Evolutionary conservation across 1,139 yeast genomes (phyloP), one percentile per base, ranked within the genome.

Genomic region (Kodamaea arcana): DNA sequence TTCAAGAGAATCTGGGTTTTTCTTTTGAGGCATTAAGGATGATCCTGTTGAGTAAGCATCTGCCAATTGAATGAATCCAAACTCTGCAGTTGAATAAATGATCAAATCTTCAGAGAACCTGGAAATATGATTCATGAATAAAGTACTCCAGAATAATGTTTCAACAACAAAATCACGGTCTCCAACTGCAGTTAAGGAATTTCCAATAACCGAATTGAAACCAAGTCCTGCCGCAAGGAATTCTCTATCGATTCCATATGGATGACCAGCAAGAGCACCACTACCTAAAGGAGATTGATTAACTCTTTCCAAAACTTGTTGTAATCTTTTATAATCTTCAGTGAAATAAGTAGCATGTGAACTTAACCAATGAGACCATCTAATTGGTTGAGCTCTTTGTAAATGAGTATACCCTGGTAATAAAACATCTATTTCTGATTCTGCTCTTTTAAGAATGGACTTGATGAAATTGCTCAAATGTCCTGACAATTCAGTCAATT

Each of bases 321-420:
- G 66, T 50, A 94, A 72, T 57, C 98, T 78, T 56, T 85, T 78
- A 62, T 83, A 80, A 56, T 92, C 99, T 54, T 87, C 90, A 11
- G 90, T 77, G 59, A 94, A 83, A 59, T 88, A 92, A 3, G 97
- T 92, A 27, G 97, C 97, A 54, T 92, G 92, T 52, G 88, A 82
- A 46, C 94, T 80, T 47, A 92, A 70, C 96, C 97, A 90, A 59
- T 92, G 99, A 1, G 97, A 72, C 99, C 99, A 92, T 65, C 99
- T 80, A 55, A 92, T 92, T 16, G 99, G 99, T 62, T 92, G 99
- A 3, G 98, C 98, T 58, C 96, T 83, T 72, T 92, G 99, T 59
- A 92, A 71, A 65, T 92, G 99, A 12, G 99, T 92, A 65, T 92
- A 92, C 24, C 99, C 99, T 9, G 99, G 99, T 97, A 92, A 90